Percentiles rank a stretch among this genome's conserved stretches.
Conservation (phyloP, 768 basidiomycete species). For the Holtermannia corniformis region DNA sequence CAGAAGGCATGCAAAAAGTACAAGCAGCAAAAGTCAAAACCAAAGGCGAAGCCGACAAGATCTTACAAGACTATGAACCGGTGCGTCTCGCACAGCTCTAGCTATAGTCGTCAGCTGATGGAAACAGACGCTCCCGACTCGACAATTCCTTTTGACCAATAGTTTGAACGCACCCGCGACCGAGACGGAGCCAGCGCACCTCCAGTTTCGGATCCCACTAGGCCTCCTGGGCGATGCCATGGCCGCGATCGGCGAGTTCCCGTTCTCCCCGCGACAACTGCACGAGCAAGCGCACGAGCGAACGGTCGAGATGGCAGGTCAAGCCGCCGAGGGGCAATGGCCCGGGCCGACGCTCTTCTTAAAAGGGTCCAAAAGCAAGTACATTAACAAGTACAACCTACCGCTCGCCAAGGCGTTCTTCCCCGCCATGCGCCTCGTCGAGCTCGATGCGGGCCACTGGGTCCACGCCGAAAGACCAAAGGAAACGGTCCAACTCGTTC, state of each 20-base stretch:
- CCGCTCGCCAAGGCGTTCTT: conserved; percentile 60
- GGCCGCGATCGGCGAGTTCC: conserved; percentile 66
- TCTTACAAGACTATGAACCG: conserved; percentile 55
- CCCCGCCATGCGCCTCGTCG: conserved; percentile 56
- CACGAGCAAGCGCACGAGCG: conserved; percentile 5
- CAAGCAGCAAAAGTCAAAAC: conserved; percentile 53
- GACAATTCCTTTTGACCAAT: conserved; percentile 82
- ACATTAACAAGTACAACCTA: conserved; percentile 64
- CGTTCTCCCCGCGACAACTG: conserved; percentile 44
- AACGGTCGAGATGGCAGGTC: conserved; percentile 33
- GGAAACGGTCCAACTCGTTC: conserved; percentile 44
- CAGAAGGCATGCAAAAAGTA: conserved; percentile 64
- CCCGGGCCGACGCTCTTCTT: conserved; percentile 60
- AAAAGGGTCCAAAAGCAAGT: conserved; percentile 71
- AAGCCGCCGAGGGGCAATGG: conserved; percentile 44
- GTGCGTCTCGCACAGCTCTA: conserved; percentile 42
- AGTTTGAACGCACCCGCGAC: conserved; percentile 46
- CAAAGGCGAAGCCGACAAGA: conserved; percentile 60
- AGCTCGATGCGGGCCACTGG: conserved; percentile 76
- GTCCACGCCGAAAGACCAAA: conserved; percentile 68
- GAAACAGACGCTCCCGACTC: conserved; percentile 58
- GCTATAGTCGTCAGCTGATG: background rate
- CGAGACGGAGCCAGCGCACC: conserved; percentile 20
- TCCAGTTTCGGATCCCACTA: conserved; percentile 68
- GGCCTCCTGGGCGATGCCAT: conserved; percentile 55